Evolutionary conservation across 352 stramenopile species (phyloP), one percentile per base, ranked within the genome.

Genomic region (Globisporangium irregulare): DNA sequence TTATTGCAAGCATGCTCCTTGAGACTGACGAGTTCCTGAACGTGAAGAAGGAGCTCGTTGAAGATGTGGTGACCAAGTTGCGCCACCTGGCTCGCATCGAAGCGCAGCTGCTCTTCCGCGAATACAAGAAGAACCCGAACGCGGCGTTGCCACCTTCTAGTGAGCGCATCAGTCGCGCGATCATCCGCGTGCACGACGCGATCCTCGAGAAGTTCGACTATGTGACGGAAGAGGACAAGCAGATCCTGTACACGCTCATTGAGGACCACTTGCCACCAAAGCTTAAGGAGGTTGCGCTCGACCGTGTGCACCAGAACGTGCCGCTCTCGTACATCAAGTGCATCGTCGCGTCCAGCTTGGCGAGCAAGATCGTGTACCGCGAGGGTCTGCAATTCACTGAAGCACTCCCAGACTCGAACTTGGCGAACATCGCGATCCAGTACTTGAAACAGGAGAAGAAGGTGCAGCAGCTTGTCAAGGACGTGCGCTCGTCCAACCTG

Each of bases 281-380:
- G 63, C 88, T 99, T 64, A 94, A 95, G 56, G 91, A 98, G 56
- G 63, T 98, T 15, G 89, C 93, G 0, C 97, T 98, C 67, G 93
- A 99, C 73, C 81, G 93, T 62, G 93, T 99, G 61, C 81, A 92
- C 58, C 73, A 96, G 32, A 86, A 95, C 59, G 94, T 99, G 38
- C 97, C 97, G 20, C 79, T 91, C 25, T 92, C 97, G 58, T 99
- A 99, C 87, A 90, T 98, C 72, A 97, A 94, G 69, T 98, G 98
- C 77, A 98, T 98, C 43, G 94, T 99, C 59, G 94, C 94, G 7
- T 98, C 94, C 27, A 97, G 89, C 63, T 76, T 99, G 36, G 97
- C 97, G 55, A 98, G 91, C 61, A 98, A 98, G 79, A 92, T 99
- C 67, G 97, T 99, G 27, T 99, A 99, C 82, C 96, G 97, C 59